Base-by-base conservation (phyloP, 2,329 filamentous ascomycete genomes). In the Aspergillus eucalypticola region DNA sequence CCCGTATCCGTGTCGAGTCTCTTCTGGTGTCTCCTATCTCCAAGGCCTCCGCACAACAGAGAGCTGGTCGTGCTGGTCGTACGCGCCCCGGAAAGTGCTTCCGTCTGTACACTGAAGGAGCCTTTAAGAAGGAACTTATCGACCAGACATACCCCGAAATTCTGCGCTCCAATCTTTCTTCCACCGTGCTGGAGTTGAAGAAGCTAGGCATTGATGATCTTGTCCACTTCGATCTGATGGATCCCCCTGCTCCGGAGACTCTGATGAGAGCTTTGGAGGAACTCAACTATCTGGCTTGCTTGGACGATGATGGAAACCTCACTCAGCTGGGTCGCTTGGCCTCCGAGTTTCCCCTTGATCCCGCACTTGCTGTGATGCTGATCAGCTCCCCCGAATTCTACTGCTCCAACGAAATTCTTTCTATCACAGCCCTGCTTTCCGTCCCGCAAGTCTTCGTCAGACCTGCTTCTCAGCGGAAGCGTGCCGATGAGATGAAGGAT, bases 151-250 rank as follows among this genome's bases (percentile, higher is more conserved):
- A 99, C 69, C 95, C 95, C 0, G 95, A 99, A 76, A 93, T 99
- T 73, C 84, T 99, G 55, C 88, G 92, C 25, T 98, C 94, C 32
- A 99, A 99, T 75, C 82, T 99, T 65, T 89, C 95, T 61, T 96
- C 92, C 69, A 99, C 95, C 0, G 95, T 99, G 1, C 81, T 99
- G 49, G 95, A 99, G 77, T 81, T 99, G 72, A 98, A 98, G 84
- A 98, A 99, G 80, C 88, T 99, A 41, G 95, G 95, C 48, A 88
- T 99, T 27, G 88, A 96, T 67, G 95, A 99, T 76, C 83, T 99
- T 53, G 95, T 99, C 10, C 95, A 99, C 78, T 99, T 99, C 73
- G 96, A 99, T 74, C 84, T 99, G 51, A 98, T 99, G 94, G 95
- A 99, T 70, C 95, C 95, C 23, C 95, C 95, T 0, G 94, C 96